phyloP scores from a whole-genome alignment of 805 yeast genomes.

The Lipomyces starkeyi region DNA sequence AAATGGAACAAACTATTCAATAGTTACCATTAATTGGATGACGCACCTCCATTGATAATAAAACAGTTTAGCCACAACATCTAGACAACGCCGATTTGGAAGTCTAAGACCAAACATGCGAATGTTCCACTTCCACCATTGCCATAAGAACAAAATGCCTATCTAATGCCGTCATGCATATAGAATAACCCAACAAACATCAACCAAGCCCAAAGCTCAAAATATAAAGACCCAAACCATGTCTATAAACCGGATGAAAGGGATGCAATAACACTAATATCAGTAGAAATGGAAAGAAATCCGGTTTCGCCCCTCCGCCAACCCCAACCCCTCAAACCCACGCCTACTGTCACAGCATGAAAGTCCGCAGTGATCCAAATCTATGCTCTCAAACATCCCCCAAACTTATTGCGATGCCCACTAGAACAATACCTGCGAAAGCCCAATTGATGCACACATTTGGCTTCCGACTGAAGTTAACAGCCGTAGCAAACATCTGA shows the following conservation, averaged over 20 bases:
- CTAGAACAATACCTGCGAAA: slow-evolving; percentile 30
- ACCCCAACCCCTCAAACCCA: not conserved
- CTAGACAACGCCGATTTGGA: no score
- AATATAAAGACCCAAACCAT: not conserved
- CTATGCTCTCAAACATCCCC: slow-evolving; percentile 22
- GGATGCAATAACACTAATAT: not conserved
- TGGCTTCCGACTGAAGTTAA: slow-evolving; percentile 28
- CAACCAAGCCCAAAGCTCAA: not conserved
- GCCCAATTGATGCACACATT: slow-evolving; percentile 34
- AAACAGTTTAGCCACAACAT: no score
- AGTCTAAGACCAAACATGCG: no score
- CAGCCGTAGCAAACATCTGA: slow-evolving; percentile 50
- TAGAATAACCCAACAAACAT: not conserved
- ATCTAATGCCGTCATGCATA: no score
- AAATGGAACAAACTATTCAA: no score
- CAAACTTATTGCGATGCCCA: slow-evolving; percentile 31
- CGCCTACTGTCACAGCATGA: not conserved
- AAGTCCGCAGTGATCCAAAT: not conserved
- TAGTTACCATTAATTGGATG: no score
- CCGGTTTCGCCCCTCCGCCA: no score
- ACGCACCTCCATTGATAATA: no score
- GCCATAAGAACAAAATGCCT: no score
- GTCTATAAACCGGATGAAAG: not conserved
- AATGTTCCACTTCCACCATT: no score
- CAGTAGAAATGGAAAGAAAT: no score